Evolutionary conservation across 208 protist genomes (phyloP), one percentile per base, ranked within the genome.

Genomic region (Acanthamoeba castellanii): DNA sequence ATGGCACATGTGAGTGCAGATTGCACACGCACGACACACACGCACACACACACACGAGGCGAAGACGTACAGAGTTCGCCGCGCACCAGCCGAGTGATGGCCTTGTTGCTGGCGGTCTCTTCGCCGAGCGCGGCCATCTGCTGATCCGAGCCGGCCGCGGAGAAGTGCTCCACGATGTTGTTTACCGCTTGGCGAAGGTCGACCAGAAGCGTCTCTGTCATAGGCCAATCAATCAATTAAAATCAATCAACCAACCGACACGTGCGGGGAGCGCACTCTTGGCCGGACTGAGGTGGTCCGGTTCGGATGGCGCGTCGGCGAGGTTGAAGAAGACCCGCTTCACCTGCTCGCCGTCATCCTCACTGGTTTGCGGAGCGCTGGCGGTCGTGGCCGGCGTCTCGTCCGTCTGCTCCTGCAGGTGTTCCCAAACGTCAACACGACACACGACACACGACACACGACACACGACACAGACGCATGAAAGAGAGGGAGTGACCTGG

Each of bases 111-210:
- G 13, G 32, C 32, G n/a, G 34, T 92, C 52, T 92, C 85, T 5
- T 92, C 57, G 18, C 85, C 85, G 20, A 92, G 61, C 45, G 27
- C 37, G 20, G 52, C 81, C 81, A 89, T 57, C 16, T 89, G 50
- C 37, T 50, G 45, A 27, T 89, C 81, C 27, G 81, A 42, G 47
- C 25, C n/a, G 27, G 81, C 85, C 8, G 85, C 5, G 45, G 85
- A 22, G 30, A 92, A 92, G 85, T 92, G 42, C 85, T 92, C 59
- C 27, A 92, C 32, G 22, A 92, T 32, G 45, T 14, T 1, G 30
- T 92, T 50, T 34, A 92, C 85, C 52, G 85, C 85, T 52, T 50
- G 52, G 9, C 85, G 85, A 5, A 92, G 37, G 5, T 92, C 85
- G 4, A 70, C 52, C 52, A 92, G 57, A 7, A 92, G 61, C 61